Evolutionary conservation across 208 protist species (phyloP), one percentile per base, ranked within the genome.

Genomic region (Tritrichomonas musculus): DNA sequence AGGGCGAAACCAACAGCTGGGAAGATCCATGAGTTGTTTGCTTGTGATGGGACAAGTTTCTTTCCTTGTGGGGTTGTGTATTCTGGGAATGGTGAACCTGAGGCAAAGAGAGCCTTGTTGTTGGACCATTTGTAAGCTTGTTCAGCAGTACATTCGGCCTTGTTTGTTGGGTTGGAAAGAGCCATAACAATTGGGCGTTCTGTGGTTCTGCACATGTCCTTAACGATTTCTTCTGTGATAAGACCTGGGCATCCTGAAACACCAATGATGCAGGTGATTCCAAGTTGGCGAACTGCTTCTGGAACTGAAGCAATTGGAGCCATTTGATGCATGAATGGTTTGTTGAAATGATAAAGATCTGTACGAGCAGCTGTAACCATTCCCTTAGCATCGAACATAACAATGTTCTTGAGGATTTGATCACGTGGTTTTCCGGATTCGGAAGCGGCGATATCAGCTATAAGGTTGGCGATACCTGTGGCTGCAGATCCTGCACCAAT

Each of bases 21-120:
- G 73, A 84, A 84, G 73, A 84, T 84, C 73, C 73, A 84, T 11
- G 73, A 84, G 73, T 84, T 84, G 73, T 84, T 84, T n/a, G 73
- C 36, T 44, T 84, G 73, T 30, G 73, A 33, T 84, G 73, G 27
- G 44, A 84, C 41, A 8, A 53, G 14, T 25, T 49, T 84, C 73
- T 84, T 84, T 8, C 73, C 73, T 8, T 3, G 5, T 8, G 49
- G 49, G 11, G 36, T n/a, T 9, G 25, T 53, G n/a, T 53, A 33
- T 8, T 53, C 73, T 84, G 73, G 73, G 73, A 84, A 84, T 84
- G 73, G 73, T 47, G 73, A 84, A 14, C 73, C 73, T 53, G 73
- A 47, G 36, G 41, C 36, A n/a, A 8, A 84, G 73, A 84, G 73
- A n/a, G 73, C 73, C 73, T 84, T 84, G 4, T 44, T 44, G 20